Base-by-base conservation (phyloP, 441 rosid genomes). In the Francoa sonchifolia region DNA sequence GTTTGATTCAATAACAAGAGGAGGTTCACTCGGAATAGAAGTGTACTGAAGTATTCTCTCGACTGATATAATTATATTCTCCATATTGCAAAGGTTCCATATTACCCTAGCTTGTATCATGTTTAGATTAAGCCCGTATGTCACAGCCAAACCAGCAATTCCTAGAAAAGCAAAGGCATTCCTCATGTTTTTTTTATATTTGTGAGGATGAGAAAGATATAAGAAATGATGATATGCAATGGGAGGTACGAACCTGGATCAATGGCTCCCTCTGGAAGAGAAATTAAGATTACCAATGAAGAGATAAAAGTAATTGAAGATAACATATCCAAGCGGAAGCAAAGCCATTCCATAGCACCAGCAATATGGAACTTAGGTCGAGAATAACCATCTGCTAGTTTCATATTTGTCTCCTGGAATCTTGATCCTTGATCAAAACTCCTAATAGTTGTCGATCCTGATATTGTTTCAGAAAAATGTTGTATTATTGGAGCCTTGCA, bases 41-140 rank as follows among this genome's bases (percentile, higher is more conserved):
- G 72, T 63, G 65, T 82, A 85, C 61, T 89, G 98, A 51, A 79
- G 76, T 19, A 89, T 73, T 54, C 98, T 79, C 63, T 89, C 96
- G 2, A 89, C 89, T 3, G 96, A 79, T 62, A 85, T 82, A 58
- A 89, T 85, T 52, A 68, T 62, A 59, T 82, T 79, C 67, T 89
- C 98, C 39, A 73, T 39, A 44, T 34, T 47, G 61, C 96, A 82
- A 16, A 79, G 58, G 31, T 51, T 64, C 94, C 78, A 62, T 38
- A 82, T 74, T 1, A 82, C 47, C 69, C 58, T 44, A 48, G 82
- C 71, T 85, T 79, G 94, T 30, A 77, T 19, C 51, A 41, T 69
- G 58, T 89, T 82, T 34, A 89, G 70, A 59, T 54, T 79, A 33
- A 85, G 84, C 19, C 93, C 96, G 27, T 89, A 89, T 7, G 89